Conservation (phyloP, 352 stramenopile species). For the Globisporangium recalcitrans region DNA sequence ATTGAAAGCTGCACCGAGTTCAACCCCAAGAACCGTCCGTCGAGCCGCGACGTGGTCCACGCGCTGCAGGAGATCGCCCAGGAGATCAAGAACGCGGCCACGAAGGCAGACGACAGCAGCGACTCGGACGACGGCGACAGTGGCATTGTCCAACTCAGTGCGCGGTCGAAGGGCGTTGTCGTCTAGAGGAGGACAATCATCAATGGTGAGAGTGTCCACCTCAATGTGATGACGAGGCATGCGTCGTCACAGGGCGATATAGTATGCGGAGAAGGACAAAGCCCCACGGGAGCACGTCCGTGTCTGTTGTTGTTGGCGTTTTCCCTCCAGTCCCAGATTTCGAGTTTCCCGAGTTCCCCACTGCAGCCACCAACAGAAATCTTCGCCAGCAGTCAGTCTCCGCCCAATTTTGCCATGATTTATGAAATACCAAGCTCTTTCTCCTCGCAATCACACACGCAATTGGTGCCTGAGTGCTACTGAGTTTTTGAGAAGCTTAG, state of each 20-base stretch:
- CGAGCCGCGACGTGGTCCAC: slow-evolving; percentile 10
- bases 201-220: neutral
- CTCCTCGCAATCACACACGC: neutral
- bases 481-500: no score
- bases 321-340: neutral
- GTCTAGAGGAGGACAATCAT: slow-evolving; percentile 1
- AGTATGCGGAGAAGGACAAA: neutral
- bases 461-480: no score
- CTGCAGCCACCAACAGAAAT: neutral
- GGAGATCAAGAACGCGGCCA: slow-evolving; percentile 1
- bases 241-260: neutral
- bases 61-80: slow-evolving; percentile 13
- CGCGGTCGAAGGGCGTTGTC: slow-evolving; percentile 2
- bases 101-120: neutral
- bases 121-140: slow-evolving; percentile 3
- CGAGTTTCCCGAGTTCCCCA: neutral
- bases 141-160: neutral
- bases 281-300: no score
- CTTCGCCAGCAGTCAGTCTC: neutral
- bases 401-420: slow-evolving; percentile 4
- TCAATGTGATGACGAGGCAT: neutral
- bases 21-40: slow-evolving; percentile 27
- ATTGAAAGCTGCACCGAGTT: slow-evolving; percentile 29
- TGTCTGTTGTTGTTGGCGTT: neutral
- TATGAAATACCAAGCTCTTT: neutral